phyloP scores from a whole-genome alignment of 768 basidiomycete species.

The Lepiota venenata region DNA sequence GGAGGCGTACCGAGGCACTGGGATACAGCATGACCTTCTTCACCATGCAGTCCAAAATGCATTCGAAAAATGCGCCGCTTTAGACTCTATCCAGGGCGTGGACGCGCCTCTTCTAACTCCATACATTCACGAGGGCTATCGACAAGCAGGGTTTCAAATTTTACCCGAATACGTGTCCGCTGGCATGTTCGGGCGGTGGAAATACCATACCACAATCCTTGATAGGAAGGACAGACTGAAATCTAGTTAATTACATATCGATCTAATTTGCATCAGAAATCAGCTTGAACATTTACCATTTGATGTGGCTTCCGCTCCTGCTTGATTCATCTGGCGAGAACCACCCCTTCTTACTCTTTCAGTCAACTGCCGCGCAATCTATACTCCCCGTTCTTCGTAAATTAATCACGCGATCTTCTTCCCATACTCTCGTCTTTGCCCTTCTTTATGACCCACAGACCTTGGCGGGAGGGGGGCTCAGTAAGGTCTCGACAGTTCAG shows the following conservation, averaged over 20 bases:
- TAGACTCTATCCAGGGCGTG: slow-evolving; percentile 42
- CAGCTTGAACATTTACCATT: not conserved
- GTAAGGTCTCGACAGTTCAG: slow-evolving; percentile 26
- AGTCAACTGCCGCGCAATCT: slow-evolving; percentile 59
- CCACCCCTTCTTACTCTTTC: slow-evolving; percentile 49
- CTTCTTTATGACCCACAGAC: slow-evolving; percentile 54
- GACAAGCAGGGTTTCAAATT: slow-evolving; percentile 45
- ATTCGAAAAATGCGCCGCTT: slow-evolving; percentile 41
- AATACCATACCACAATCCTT: slow-evolving; percentile 27
- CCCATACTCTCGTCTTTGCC: slow-evolving; percentile 24
- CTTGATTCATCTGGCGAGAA: slow-evolving; percentile 4
- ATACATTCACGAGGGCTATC: slow-evolving; percentile 45
- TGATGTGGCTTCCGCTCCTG: slow-evolving; percentile 14
- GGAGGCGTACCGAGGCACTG: slow-evolving; percentile 52
- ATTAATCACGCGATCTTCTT: slow-evolving; percentile 16
- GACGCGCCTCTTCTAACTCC: slow-evolving; percentile 46
- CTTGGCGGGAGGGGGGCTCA: slow-evolving; percentile 24
- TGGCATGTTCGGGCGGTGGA: slow-evolving; percentile 57
- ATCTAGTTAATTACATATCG: slow-evolving; percentile 14
- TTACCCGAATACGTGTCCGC: slow-evolving; percentile 40
- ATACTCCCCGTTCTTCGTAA: slow-evolving; percentile 53
- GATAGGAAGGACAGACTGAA: slow-evolving; percentile 42
- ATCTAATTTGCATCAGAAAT: not conserved
- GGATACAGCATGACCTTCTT: slow-evolving; percentile 65
- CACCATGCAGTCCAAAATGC: slow-evolving; percentile 52